phyloP scores from a whole-genome alignment of 805 yeast species.

The Candida lessepsii region DNA sequence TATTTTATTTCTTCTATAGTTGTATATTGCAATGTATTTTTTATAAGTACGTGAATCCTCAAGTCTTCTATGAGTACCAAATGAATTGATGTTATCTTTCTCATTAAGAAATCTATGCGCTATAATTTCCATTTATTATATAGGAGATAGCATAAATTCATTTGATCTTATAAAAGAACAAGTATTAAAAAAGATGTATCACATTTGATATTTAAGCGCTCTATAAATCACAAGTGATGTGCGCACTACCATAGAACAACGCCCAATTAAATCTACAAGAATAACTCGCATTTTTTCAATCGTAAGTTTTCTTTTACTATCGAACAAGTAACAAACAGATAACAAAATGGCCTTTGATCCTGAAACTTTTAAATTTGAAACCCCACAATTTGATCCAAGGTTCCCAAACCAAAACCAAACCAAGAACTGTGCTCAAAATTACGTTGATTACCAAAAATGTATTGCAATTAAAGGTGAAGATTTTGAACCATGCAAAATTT shows the following conservation, averaged over 20 bases:
- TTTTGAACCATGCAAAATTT: conserved; percentile 95
- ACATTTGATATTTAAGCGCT: not conserved
- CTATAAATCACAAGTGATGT: not conserved
- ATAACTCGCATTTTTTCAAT: conserved; percentile 3
- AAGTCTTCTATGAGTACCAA: no score
- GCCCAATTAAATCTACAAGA: conserved; percentile 4
- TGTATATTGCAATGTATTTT: no score
- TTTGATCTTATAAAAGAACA: not conserved
- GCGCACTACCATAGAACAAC: not conserved
- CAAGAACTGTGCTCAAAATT: conserved; percentile 97
- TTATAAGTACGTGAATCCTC: no score
- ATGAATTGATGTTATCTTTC: no score
- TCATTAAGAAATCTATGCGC: no score
- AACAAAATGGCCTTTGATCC: conserved; percentile 35
- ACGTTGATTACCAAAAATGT: conserved; percentile 98
- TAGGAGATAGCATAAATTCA: no score
- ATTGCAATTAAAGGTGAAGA: conserved; percentile 96
- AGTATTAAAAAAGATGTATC: not conserved
- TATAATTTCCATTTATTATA: no score
- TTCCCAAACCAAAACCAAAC: conserved; percentile 98
- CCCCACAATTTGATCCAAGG: conserved; percentile 74
- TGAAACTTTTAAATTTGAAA: conserved; percentile 41
- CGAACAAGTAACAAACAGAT: not conserved
- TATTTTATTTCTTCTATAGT: no score
- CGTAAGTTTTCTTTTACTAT: conserved; percentile 6